Base-by-base conservation (phyloP, 139 green algal species). In the Axilococcus clingmanii region DNA sequence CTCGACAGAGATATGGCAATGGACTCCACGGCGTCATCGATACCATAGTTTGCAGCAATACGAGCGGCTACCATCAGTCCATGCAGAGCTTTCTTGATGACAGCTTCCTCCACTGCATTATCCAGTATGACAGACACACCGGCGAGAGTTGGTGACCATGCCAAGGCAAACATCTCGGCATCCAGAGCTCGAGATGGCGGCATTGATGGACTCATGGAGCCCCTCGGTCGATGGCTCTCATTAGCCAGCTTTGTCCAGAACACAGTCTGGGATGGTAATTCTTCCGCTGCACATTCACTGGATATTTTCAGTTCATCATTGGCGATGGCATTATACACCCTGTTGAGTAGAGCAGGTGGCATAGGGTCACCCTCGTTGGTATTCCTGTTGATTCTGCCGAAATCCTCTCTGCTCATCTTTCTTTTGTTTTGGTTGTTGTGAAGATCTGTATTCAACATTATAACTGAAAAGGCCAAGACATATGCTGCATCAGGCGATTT, bases 91-190 rank as follows among this genome's bases (percentile, higher is more conserved):
- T 63, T 27, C 31, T 41, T 37, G 33, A 75, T 61, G 28, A 49
- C 42, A 8, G 11, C 49, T 5, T 25, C 19, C 36, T 87, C 66
- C 4, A 71, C 42, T 4, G 83, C 60, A 44, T 82, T 59, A 61
- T 97, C 90, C 40, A 96, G 77, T 17, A 96, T 83, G 5, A 93
- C 82, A 0, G 74, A 81, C 42, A 96, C 84, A 14, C 91, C 88
- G 2, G 84, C 80, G 34, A 96, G 77, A 1, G 88, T 81, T 7
- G 87, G 90, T 15, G 78, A 78, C 83, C 86, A 94, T 35, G 95
- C 67, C 20, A 92, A 66, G 1, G 46, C 65, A 70, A 96, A 96
- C 82, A 97, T 93, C 45, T 93, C 79, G 3, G 67, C 68, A 67
- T 95, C 86, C 49, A 88, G 19, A 12, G 28, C 24, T 28, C 31